Evolutionary conservation across 2,329 filamentous ascomycete species (phyloP), one percentile per base, ranked within the genome.

Genomic region (Talaromyces rugulosus): DNA sequence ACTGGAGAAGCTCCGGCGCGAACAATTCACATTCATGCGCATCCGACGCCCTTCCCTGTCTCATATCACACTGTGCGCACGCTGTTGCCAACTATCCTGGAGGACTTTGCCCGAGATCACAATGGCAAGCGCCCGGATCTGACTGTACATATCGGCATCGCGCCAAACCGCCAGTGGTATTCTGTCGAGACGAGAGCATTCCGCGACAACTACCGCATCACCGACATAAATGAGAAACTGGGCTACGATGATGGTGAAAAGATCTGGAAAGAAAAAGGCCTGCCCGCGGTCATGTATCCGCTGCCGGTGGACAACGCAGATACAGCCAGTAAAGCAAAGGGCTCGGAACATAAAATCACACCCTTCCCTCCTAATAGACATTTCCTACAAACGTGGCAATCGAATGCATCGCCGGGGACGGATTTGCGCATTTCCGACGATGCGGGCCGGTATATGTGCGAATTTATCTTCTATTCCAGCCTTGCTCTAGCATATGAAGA

Each of bases 61-160:
- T 85, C 83, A 67, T 96, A 96, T 78, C 77, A 83, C 55, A 80
- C 81, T 7, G 88, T 93, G 36, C 84, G 86, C 57, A 75, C 78
- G 12, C 74, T 88, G 2, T 81, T 93, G 3, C 89, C 91, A 1
- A 72, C 71, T 5, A 79, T 96, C 5, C 85, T 91, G 77, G 71
- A 77, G 14, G 66, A 77, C 33, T 78, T 76, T 64, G 72, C 78
- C 66, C 71, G 73, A 9, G 66, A 70, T 7, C 72, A 78, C 56
- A 74, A 74, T 64, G 71, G 72, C 62, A 73, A 67, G 65, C 72
- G 78, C 56, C 82, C 87, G 59, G 89, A 96, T 73, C 76, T 89
- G 33, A 82, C 87, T 27, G 74, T 96, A 4, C 91, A 96, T 74
- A 89, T 96, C 58, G 92, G 92, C 65, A 92, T 96, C 83, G 90